phyloP scores from a whole-genome alignment of 2,329 filamentous ascomycete species.

The Colletotrichum lupini region DNA sequence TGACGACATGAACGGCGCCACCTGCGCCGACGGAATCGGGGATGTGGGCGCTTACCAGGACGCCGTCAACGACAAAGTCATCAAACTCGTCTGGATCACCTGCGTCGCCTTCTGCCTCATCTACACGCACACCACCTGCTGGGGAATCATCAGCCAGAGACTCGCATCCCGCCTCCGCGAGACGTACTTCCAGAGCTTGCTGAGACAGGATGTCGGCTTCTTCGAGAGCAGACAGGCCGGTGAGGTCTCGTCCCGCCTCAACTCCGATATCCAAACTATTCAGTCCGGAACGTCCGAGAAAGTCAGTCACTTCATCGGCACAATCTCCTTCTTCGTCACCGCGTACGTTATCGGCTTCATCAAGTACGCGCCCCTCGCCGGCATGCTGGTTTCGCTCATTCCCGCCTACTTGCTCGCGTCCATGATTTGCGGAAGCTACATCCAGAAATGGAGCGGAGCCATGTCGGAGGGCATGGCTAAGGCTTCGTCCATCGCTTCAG shows the following conservation, averaged over 20 bases:
- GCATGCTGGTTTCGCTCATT: conserved; percentile 66
- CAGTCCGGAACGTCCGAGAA: conserved; percentile 73
- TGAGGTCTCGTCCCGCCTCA: conserved; percentile 67
- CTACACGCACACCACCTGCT: conserved; percentile 69
- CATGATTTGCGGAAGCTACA: conserved; percentile 60
- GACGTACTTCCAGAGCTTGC: conserved; percentile 63
- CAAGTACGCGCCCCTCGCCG: conserved; percentile 66
- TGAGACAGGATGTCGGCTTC: conserved; percentile 67
- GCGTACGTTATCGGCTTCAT: conserved; percentile 72
- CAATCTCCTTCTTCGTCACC: conserved; percentile 69
- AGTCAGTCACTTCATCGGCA: conserved; percentile 68
- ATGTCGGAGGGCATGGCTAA: conserved; percentile 59
- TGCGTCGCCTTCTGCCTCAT: conserved; percentile 68
- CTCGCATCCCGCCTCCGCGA: conserved; percentile 68
- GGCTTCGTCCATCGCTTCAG: conserved; percentile 66
- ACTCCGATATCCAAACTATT: conserved; percentile 68
- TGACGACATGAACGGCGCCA: conserved; percentile 62
- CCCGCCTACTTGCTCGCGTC: conserved; percentile 67
- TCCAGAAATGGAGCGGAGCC: conserved; percentile 56
- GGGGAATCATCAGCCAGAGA: conserved; percentile 66
- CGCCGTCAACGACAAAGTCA: conserved; percentile 60
- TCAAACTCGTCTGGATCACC: conserved; percentile 68
- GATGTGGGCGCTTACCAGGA: conserved; percentile 40
- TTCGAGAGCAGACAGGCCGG: conserved; percentile 67
- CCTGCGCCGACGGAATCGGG: conserved; percentile 47